Percentiles rank a stretch among this genome's conserved stretches.
phyloP scores from a whole-genome alignment of 1,284 basidiomycete genomes.

The Albatrellus sp. region DNA sequence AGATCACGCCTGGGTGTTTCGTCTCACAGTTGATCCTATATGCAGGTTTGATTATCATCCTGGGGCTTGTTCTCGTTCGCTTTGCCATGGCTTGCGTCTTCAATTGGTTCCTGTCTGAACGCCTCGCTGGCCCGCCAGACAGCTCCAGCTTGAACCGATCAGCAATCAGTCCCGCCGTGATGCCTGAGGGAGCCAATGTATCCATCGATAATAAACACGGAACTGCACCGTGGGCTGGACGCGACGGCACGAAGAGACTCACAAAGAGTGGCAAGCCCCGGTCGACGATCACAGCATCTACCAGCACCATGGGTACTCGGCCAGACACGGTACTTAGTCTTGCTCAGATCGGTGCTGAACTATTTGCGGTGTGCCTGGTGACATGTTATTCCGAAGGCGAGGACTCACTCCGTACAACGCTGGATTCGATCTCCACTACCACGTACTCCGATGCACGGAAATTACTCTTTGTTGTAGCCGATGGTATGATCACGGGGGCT shows the following conservation, averaged over 20 bases:
- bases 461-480: constrained; percentile 89
- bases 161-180: constrained; percentile 84
- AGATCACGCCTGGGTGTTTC: constrained; percentile 93
- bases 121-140: constrained; percentile 64
- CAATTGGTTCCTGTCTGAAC: constrained; percentile 87
- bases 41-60: constrained; percentile 82
- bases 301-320: constrained; percentile 37
- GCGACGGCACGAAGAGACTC: constrained; percentile 37
- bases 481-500: constrained; percentile 97
- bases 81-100: constrained; percentile 96
- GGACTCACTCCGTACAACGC: constrained; percentile 81
- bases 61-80: constrained; percentile 81
- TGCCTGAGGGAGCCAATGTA: constrained; percentile 91
- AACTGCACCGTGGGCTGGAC: constrained; percentile 85
- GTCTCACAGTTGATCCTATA: constrained; percentile 87
- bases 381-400: constrained; percentile 98
- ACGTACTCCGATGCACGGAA: constrained; percentile 89
- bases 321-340: constrained; percentile 55
- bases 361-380: constrained; percentile 91
- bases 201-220: constrained; percentile 81
- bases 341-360: constrained; percentile 83
- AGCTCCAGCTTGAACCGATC: constrained; percentile 56
- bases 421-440: constrained; percentile 86
- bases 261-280: constrained; percentile 26
- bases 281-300: constrained; percentile 35